phyloP scores from a whole-genome alignment of 2,329 filamentous ascomycete species.

The Ambrosiella beaveri region DNA sequence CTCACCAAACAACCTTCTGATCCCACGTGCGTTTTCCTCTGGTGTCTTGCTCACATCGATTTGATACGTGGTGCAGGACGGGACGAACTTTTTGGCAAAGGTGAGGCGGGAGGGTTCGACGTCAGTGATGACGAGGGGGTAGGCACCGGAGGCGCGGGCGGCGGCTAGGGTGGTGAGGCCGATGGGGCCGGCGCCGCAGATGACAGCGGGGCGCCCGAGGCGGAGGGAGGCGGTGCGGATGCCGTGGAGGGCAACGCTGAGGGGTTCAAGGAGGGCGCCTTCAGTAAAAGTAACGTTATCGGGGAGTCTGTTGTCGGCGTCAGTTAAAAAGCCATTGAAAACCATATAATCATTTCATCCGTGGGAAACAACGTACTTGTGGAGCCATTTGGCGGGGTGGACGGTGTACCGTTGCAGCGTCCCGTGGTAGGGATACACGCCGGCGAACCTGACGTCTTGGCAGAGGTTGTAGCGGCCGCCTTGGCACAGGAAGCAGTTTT shows the following conservation, averaged over 20 bases:
- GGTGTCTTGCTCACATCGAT: conserved; percentile 28
- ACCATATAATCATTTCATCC: too few species aligned
- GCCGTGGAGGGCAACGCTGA: conserved; percentile 45
- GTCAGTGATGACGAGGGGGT: conserved; percentile 42
- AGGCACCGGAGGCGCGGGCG: conserved; percentile 42
- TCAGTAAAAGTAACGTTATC: conserved; percentile 40
- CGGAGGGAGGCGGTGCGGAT: conserved; percentile 36
- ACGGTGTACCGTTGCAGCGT: conserved; percentile 44
- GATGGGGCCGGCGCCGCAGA: conserved; percentile 48
- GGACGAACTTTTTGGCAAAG: conserved; percentile 41
- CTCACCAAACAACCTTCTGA: conserved; percentile 35
- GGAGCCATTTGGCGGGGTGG: conserved; percentile 42
- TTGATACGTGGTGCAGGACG: conserved; percentile 35
- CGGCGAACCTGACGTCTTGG: conserved; percentile 43
- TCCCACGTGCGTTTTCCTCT: conserved; percentile 32
- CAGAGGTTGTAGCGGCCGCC: conserved; percentile 48
- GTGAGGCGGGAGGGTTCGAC: conserved; percentile 26
- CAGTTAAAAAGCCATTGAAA: background rate
- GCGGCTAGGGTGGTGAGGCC: conserved; percentile 46
- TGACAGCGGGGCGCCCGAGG: conserved; percentile 38
- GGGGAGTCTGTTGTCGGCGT: conserved; percentile 31
- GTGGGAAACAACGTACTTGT: conserved; percentile 22
- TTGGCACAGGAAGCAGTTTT: conserved; percentile 38
- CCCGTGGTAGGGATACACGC: conserved; percentile 42
- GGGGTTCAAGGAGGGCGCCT: conserved; percentile 42